These are phyloP conservation scores for Xerocomus amazonicus DNA, from an alignment of 1,284 basidiomycete species.

Conservation along the genomic window DNA sequence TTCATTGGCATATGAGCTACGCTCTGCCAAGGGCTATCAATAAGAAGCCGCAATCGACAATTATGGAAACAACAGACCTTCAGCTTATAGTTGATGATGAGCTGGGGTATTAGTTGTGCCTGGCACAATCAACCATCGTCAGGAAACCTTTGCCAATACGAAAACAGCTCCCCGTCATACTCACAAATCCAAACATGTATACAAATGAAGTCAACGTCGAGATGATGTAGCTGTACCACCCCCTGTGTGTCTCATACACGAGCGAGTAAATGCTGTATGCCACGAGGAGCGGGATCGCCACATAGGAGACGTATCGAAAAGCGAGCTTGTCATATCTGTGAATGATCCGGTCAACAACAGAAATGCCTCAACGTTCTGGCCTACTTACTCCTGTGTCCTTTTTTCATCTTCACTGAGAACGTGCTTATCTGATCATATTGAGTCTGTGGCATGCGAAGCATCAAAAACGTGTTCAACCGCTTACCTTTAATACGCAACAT, in stretches of 20 bases:
- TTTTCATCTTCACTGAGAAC: constrained; percentile 91
- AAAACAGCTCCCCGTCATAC: constrained; percentile 30
- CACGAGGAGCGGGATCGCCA: constrained; percentile 79
- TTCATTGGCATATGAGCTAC: constrained; percentile 96
- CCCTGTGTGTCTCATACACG: constrained; percentile 83
- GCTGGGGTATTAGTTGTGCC: constrained; percentile 88
- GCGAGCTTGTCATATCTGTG: constrained; percentile 79
- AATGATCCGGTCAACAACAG: constrained; percentile 11
- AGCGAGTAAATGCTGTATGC: constrained; percentile 89
- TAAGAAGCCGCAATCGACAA: constrained; percentile 15
- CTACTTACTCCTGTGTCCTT: constrained; percentile 90
- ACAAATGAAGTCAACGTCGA: constrained; percentile 86
- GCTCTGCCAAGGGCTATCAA: constrained; percentile 45
- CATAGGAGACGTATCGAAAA: constrained; percentile 88
- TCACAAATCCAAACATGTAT: constrained; percentile 95
- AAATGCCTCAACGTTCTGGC: constrained; percentile 14
- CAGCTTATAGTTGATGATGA: constrained; percentile 96
- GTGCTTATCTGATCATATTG: constrained; percentile 71
- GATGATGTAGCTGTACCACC: constrained; percentile 95
- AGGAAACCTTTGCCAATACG: constrained; percentile 8
- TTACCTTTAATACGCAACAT: constrained; percentile 76
- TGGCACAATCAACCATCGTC: constrained; percentile 33
- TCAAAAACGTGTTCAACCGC: constrained; percentile 18
- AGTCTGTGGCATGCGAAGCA: constrained; percentile 7
- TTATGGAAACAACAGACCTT: constrained; percentile 53